A percentile compares a stretch with the other conserved stretches of the same genome.
These are phyloP conservation scores for Curvularia eragrostidis DNA, from an alignment of 2,329 filamentous ascomycete species.

Conservation along the genomic window DNA sequence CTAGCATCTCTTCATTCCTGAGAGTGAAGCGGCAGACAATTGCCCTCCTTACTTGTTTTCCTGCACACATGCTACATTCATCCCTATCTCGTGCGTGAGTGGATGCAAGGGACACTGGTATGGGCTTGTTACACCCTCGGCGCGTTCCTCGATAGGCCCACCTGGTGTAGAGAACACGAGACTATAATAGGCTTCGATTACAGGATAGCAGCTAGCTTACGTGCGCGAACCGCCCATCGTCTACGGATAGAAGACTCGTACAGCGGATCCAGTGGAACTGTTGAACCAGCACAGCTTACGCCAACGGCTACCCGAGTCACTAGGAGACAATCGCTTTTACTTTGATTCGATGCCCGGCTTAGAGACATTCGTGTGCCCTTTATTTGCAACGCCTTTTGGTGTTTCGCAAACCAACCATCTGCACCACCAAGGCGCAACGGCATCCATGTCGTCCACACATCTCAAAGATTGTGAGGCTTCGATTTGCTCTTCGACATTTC, in stretches of 20 bases:
- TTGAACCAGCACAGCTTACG: constrained; percentile 36
- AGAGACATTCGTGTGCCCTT: constrained; percentile 3
- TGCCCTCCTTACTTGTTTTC: constrained; percentile 5
- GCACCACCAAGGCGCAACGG: background rate
- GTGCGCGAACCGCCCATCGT: constrained; percentile 14
- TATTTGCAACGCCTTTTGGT: constrained; percentile 3
- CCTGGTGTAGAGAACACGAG: constrained; percentile 5
- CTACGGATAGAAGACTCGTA: constrained; percentile 34
- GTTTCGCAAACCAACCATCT: constrained; percentile 4
- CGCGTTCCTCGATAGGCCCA: background rate
- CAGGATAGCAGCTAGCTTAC: constrained; percentile 12
- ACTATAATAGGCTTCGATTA: constrained; percentile 11
- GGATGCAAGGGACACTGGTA: constrained; percentile 4
- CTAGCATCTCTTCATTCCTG: background rate
- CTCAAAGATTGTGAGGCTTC: background rate
- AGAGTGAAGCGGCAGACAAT: constrained; percentile 3
- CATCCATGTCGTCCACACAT: background rate
- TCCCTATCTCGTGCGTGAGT: background rate
- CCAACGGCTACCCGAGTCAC: constrained; percentile 21
- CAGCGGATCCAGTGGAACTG: constrained; percentile 41
- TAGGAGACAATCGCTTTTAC: constrained; percentile 8
- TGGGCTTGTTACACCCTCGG: constrained; percentile 1
- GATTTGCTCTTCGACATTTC: background rate
- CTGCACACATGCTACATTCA: background rate
- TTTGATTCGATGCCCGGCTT: constrained; percentile 12